A percentile compares a stretch with the other conserved stretches of the same genome.
Evolutionary conservation across 2,329 filamentous ascomycete genomes (phyloP).

Genomic region (Calonectria pteridis): DNA sequence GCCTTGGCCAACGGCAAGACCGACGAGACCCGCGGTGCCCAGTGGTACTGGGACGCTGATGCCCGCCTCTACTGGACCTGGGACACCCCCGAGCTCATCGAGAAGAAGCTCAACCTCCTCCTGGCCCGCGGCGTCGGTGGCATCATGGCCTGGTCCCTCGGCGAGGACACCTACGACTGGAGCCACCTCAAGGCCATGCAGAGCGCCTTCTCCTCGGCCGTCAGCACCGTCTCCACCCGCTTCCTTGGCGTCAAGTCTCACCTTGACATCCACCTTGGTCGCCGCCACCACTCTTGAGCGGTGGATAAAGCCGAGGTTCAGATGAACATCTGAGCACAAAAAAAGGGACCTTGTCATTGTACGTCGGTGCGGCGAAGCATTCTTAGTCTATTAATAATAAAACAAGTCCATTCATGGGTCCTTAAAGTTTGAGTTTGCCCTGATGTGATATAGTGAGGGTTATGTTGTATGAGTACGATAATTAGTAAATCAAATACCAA

Average conservation of each 20-base stretch:
- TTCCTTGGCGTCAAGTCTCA: neutral
- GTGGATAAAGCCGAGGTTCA: neutral
- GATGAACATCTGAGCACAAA: neutral
- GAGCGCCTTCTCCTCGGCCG: neutral
- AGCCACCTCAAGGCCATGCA: conserved; percentile 59
- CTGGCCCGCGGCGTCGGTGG: conserved; percentile 58
- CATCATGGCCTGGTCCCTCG: conserved; percentile 67
- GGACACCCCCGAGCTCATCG: conserved; percentile 64
- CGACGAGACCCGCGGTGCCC: conserved; percentile 62
- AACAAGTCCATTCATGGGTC: neutral
- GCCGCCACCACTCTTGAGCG: neutral
- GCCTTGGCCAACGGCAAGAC: conserved; percentile 57
- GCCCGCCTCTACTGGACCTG: conserved; percentile 66
- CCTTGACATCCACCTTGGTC: conserved; percentile 1
- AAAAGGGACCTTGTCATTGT: neutral
- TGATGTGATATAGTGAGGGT: neutral
- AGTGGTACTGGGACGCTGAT: conserved; percentile 65
- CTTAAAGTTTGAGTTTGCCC: neutral
- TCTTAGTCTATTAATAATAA: conserved; percentile 7
- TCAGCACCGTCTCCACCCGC: neutral
- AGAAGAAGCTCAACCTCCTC: conserved; percentile 62
- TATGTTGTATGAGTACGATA: neutral
- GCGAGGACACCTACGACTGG: conserved; percentile 60
- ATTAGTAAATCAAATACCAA: neutral
- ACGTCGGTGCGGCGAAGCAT: neutral